phyloP scores from a whole-genome alignment of 305 asterid species.

The Stenogyne calaminthoides region DNA sequence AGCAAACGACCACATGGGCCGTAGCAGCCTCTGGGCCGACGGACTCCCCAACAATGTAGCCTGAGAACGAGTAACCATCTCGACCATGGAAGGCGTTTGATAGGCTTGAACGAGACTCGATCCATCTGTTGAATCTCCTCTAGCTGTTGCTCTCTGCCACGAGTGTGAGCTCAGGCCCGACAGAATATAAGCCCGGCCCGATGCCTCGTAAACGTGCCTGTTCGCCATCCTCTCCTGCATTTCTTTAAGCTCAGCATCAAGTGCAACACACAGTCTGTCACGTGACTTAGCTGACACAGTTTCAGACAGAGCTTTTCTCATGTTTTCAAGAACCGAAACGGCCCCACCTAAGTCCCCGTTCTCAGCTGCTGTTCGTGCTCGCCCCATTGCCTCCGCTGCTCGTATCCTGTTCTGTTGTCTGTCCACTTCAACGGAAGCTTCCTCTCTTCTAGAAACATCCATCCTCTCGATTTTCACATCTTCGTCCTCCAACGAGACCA shows the following conservation, averaged over 20 bases:
- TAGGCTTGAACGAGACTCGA: conserved; percentile 81
- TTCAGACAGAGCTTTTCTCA: conserved; percentile 55
- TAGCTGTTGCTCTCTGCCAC: conserved; percentile 99
- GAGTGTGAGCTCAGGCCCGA: conserved; percentile 98
- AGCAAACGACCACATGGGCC: conserved; percentile 66
- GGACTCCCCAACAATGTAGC: conserved; percentile 62
- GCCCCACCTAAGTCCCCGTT: conserved; percentile 73
- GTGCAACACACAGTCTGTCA: conserved; percentile 70
- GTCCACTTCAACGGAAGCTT: conserved; percentile 78
- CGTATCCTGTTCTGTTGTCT: conserved; percentile 76
- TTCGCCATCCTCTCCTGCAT: conserved; percentile 96
- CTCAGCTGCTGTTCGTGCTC: conserved; percentile 78
- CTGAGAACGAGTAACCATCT: conserved; percentile 95
- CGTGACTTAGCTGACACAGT: conserved; percentile 62
- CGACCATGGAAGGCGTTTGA: conserved; percentile 93
- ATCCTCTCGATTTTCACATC: conserved; percentile 64
- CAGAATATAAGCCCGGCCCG: conserved; percentile 87
- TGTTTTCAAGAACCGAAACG: conserved; percentile 62
- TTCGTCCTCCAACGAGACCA: conserved; percentile 49
- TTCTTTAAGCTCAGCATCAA: conserved; percentile 93
- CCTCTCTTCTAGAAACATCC: conserved; percentile 38
- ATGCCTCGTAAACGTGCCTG: conserved; percentile 82
- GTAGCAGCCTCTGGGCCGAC: conserved; percentile 58
- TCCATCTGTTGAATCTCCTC: conserved; percentile 86
- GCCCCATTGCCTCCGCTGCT: conserved; percentile 92